Evolutionary conservation across 495 filamentous ascomycete species (phyloP), one percentile per base, ranked within the genome.

Genomic region (Talaromyces trachyspermus): DNA sequence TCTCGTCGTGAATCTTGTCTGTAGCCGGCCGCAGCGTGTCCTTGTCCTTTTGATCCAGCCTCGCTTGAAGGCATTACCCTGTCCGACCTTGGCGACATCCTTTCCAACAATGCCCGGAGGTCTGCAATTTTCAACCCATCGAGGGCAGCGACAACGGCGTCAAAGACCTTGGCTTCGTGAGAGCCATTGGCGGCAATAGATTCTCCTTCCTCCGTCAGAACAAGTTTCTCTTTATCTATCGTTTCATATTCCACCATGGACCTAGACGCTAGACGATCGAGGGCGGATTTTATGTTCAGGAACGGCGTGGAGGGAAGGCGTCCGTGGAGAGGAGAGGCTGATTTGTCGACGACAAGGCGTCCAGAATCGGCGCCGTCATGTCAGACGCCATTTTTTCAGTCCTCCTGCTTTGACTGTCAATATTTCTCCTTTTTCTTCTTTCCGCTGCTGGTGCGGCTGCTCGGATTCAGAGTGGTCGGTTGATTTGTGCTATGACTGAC

Each of bases 11-110:
- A 56, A 96, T 91, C 12, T 77, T 78, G 15, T 85, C 72, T 33
- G 72, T 74, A 72, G 62, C 66, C 8, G 76, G 68, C 15, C 77
- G 72, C 42, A 86, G 56, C 32, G 72, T 60, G 49, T 86, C 84
- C 58, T 83, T 82, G 49, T 85, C 89, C 69, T 92, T 95, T 81
- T 84, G 50, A 98, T 91, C 92, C 92, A 98, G 58, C 88, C 89
- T 59, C 86, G 83, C 75, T 89, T 95, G 71, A 97, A 91, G 35
- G 92, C 92, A 67, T 89, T 95, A 44, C 89, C 88, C 61, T 91
- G 87, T n/a, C 92, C 92, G 36, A 96, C 70, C 64, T 89, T 95
- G 48, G 85, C 83, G 40, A 82, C 79, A n/a, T 81, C 84, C 66
- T 86, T 85, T 54, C 88, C 88, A 37, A 94, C 87, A 53, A 88